Percentiles rank a stretch among this genome's conserved stretches.
Evolutionary conservation across 129 eudicot species (phyloP).

Genomic region (Flaveria sonorensis): DNA sequence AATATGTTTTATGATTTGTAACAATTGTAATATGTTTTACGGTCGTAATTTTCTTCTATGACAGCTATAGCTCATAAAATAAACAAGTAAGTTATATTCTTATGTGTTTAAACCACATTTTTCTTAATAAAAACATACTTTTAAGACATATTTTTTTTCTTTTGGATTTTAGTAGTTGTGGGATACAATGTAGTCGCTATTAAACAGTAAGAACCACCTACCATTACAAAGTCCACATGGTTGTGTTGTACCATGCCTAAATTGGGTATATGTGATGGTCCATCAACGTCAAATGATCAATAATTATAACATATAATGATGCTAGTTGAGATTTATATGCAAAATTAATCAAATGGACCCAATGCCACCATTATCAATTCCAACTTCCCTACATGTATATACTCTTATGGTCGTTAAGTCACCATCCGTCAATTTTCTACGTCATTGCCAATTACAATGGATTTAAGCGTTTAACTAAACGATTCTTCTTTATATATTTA

Average conservation of each 20-base stretch:
- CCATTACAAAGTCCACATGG: slow-evolving; percentile 15
- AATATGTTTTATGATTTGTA: too few species aligned
- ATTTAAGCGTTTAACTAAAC: not conserved
- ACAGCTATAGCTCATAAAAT: too few species aligned
- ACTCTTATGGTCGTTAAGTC: slow-evolving; percentile 17
- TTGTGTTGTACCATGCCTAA: slow-evolving; percentile 15
- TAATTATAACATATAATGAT: not conserved
- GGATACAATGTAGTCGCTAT: not conserved
- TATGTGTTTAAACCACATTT: not conserved
- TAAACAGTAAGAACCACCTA: not conserved
- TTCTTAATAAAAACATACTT: not conserved
- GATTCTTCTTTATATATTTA: too few species aligned
- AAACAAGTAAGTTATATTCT: too few species aligned
- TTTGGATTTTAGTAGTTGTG: slow-evolving; percentile 1
- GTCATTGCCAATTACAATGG: not conserved
- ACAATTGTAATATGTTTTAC: too few species aligned
- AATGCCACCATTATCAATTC: not conserved
- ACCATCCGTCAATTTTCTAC: slow-evolving; percentile 14
- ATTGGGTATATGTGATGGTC: slow-evolving; percentile 19
- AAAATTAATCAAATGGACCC: slow-evolving; percentile 22
- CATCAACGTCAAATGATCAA: slow-evolving; percentile 19
- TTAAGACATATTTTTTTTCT: not conserved
- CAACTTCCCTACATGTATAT: slow-evolving; percentile 9
- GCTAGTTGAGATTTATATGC: slow-evolving; percentile 19
- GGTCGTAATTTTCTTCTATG: too few species aligned